Evolutionary conservation across 352 stramenopile species (phyloP).

Genomic region (Pythium oligandrum): DNA sequence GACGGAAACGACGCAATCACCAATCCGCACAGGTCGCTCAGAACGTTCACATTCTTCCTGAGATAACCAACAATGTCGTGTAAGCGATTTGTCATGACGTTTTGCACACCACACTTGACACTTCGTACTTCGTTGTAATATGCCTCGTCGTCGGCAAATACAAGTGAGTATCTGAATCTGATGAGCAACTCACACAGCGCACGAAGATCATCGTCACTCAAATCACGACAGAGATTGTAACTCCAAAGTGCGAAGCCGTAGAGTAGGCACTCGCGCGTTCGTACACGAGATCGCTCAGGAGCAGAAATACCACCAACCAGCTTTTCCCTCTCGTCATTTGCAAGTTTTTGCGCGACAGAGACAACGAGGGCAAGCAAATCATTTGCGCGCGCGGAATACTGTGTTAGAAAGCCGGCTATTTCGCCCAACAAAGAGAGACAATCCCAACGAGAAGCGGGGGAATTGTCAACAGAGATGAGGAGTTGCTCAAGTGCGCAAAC

Average conservation of each 20-base stretch:
- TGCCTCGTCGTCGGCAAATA: slow-evolving; percentile 10
- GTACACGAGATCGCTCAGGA: background rate
- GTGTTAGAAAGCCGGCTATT: slow-evolving; percentile 21
- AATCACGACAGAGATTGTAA: slow-evolving; percentile 13
- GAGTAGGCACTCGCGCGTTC: slow-evolving; percentile 34
- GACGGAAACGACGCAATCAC: slow-evolving; percentile 5
- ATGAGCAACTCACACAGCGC: slow-evolving; percentile 44
- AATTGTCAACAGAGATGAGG: slow-evolving; percentile 10
- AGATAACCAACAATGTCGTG: background rate
- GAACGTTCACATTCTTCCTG: background rate
- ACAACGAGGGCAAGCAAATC: no score
- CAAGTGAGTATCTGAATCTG: slow-evolving; percentile 31
- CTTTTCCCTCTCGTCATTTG: no score
- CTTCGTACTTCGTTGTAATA: background rate
- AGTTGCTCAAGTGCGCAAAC: slow-evolving; percentile 17
- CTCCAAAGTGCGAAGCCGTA: slow-evolving; percentile 37
- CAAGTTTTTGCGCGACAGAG: no score
- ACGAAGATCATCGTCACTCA: slow-evolving; percentile 1
- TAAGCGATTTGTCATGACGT: slow-evolving; percentile 33
- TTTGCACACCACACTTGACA: slow-evolving; percentile 10
- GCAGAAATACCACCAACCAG: no score
- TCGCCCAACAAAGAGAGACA: slow-evolving; percentile 34
- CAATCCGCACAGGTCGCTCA: slow-evolving; percentile 1
- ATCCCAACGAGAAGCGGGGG: slow-evolving; percentile 10
- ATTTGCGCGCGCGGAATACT: slow-evolving; percentile 12